Percentiles rank a stretch among this genome's conserved stretches.
phyloP scores from a whole-genome alignment of 73 alveolate species.

The Tetrahymena elliotti region DNA sequence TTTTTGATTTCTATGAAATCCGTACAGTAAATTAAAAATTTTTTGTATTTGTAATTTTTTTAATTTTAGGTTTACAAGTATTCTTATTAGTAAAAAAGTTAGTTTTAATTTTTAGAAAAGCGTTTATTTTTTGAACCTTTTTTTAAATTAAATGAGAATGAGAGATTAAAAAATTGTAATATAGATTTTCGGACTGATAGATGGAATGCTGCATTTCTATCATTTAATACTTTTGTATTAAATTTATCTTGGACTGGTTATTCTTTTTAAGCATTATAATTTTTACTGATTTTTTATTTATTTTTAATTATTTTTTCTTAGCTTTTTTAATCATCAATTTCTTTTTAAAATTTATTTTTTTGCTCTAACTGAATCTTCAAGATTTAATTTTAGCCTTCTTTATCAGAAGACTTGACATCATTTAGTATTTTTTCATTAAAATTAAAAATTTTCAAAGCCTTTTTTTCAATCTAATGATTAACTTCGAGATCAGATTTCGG shows the following conservation, averaged over 20 bases:
- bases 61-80: background rate
- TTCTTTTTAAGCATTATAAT: background rate
- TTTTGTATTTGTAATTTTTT: background rate
- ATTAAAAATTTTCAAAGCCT: too few species aligned
- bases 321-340: too few species aligned
- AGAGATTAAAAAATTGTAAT: background rate
- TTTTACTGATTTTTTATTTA: background rate
- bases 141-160: background rate
- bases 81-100: background rate
- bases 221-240: background rate
- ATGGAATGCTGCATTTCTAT: background rate
- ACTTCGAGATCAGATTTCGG: background rate
- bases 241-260: background rate
- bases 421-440: too few species aligned
- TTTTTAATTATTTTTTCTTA: too few species aligned
- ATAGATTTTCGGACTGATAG: background rate
- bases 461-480: background rate
- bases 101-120: background rate
- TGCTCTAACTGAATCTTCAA: too few species aligned
- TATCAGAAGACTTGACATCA: background rate
- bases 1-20: background rate
- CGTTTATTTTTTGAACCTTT: background rate
- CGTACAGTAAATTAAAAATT: background rate
- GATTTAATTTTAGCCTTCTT: too few species aligned
- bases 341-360: too few species aligned